Base-by-base conservation (phyloP, 257 asterid genomes). In the Petunia axillaris region DNA sequence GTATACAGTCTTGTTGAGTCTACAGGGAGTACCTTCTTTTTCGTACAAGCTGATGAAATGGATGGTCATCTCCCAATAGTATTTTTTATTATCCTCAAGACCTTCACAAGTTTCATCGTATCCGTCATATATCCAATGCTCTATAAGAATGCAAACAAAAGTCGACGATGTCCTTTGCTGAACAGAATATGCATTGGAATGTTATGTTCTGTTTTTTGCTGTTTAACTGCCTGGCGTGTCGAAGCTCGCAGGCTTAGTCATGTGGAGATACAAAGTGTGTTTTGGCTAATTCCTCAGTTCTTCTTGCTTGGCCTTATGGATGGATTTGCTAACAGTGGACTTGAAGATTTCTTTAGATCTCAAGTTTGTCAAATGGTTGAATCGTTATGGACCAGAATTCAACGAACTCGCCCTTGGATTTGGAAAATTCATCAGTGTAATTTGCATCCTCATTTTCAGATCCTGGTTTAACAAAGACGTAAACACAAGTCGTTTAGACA, bases 201-300 rank as follows among this genome's bases (percentile, higher is more conserved):
- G 76, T 64, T 52, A 2, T 38, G 37, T 5, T 57, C 62, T 8
- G 50, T 79, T 2, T 4, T 81, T 11, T 81, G 84, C 14, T 81
- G 81, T 64, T 0, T 76, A 10, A 8, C 48, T 38, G 75, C 85
- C 43, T 66, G 78, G 76, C 10, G 38, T 16, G n/a, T 81, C 1
- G 77, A 75, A n/a, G 16, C 37, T 39, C 68, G 7, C 41, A 75
- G 0, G 76, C 50, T 37, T 74, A 37, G 15, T 9, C 13, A 25
- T 62, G 14, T 14, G 2, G 43, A 36, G n/a, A 9, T 53, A 11
- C 57, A 25, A 25, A 57, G 55, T 13, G 11, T 66, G 8, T 16
- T 36, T 9, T 82, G 79, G 85, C 74, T 82, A 70, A 37, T 63
- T 25, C 85, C 82, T 6, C 82, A 77, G 71, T 70, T 70, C 59